Base-by-base conservation (phyloP, 352 stramenopile genomes). In the Phytophthora megakarya region DNA sequence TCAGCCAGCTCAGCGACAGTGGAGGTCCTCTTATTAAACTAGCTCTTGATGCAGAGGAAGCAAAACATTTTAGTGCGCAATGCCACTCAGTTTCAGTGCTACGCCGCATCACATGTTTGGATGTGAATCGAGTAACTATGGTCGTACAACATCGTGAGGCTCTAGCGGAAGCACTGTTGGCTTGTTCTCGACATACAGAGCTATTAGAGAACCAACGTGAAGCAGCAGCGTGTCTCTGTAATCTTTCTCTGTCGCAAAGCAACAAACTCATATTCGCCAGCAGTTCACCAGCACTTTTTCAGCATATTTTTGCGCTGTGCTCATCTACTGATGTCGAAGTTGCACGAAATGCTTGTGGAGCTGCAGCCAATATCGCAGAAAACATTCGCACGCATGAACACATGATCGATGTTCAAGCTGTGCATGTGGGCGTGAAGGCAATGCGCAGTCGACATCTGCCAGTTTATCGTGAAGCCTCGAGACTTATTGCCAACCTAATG, bases 51-150 rank as follows among this genome's bases (percentile, higher is more conserved):
- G 73, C 80, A 1, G 72, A 89, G n/a, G 44, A 43, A 22, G 67
- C 53, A 1, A 68, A 70, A 15, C 62, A 86, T 18, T 45, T 55
- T 9, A 88, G 91, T 55, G 81, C 84, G 2, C 83, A 90, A 42
- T 98, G 90, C 32, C 96, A 98, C 72, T 92, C 90, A 1, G 84
- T 98, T 2, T 96, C 89, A 9, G 84, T 94, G 21, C 65, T 99
- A 21, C 88, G 96, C 1, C 81, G 90, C 2, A 82, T 98, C 22
- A 82, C 87, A 19, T 67, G 75, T 16, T 65, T 97, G 23, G 81
- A 97, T 49, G 70, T 86, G 21, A 97, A 95, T 64, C 81, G 90
- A 48, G 73, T 88, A n/a, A 74, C 85, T 5, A 96, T 98, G 65
- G 80, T 98, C 62, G 23, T 44, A 2, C 54, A 53, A 30, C 78